A percentile compares a stretch with the other conserved stretches of the same genome.
phyloP scores from a whole-genome alignment of 75 land plant species.

The Picea sitchensis region DNA sequence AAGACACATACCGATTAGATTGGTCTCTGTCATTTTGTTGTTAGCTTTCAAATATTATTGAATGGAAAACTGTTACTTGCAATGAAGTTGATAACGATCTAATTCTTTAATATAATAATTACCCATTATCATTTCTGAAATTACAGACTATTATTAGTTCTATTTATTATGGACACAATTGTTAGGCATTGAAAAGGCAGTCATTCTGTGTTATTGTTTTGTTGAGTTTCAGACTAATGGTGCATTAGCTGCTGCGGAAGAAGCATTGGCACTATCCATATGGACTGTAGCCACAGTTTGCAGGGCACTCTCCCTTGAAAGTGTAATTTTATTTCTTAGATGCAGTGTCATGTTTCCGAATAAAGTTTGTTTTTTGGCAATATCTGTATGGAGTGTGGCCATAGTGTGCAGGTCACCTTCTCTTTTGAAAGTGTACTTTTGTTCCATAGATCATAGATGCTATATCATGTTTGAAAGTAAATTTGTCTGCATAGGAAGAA shows the following conservation, averaged over 20 bases:
- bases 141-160: not conserved
- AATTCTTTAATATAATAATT: not conserved
- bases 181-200: not conserved
- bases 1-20: not conserved
- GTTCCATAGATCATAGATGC: not conserved
- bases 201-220: not conserved
- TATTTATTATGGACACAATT: not conserved
- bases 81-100: not conserved
- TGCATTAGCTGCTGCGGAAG: constrained; percentile 80
- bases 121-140: not conserved
- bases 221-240: constrained; percentile 39
- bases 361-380: too few relatives aligned
- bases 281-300: constrained; percentile 94
- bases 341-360: too few relatives aligned
- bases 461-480: not conserved
- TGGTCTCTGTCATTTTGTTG: not conserved
- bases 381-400: too few relatives aligned
- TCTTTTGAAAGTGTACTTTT: too few relatives aligned
- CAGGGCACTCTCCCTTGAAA: constrained; percentile 82
- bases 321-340: constrained; percentile 43
- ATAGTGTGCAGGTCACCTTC: too few relatives aligned
- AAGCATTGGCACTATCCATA: constrained; percentile 70
- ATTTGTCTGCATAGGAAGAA: not conserved
- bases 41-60: constrained; percentile 1
- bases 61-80: not conserved